Evolutionary conservation across 805 yeast genomes (phyloP), one percentile per base, ranked within the genome.

Genomic region (Saccharomycopsis oosterbeekiorum): DNA sequence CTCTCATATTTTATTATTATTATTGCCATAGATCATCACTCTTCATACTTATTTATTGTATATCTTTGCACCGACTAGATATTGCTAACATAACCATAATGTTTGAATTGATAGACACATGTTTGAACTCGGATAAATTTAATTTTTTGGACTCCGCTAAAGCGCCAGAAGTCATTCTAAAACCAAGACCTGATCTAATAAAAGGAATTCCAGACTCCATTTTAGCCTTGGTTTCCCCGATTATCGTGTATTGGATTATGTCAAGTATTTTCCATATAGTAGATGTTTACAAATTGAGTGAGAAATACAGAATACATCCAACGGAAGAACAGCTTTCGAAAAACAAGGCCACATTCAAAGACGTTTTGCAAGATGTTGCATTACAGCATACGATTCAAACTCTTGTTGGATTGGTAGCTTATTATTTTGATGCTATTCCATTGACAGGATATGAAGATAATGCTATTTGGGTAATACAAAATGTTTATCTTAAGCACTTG

Each of bases 221-320:
- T 17, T 70, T 90, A 58, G 88, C 97, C 0, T 73, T 92, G 54
- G 74, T 83, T 2, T 78, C 85, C 1, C 98, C 99, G 1, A 80
- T 94, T 3, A 76, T 84, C 1, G 91, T 86, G 1, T 94, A 94
- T 72, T 94, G 98, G 98, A 62, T 74, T 1, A 83, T 84, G 67
- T 87, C 96, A 2, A 69, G 81, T 34, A 73, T 88, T 64, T 94
- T 88, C 79, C 90, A 86, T 70, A 63, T 86, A 9, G 74, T 92
- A 58, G 98, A 94, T 71, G 80, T 79, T 53, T 82, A 79, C 66
- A 82, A 89, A 69, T 75, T 90, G 65, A 89, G 92, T 54, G 97
- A 89, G 68, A 76, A 80, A 70, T 90, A 89, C 74, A 80, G 98
- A 66, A 90, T 94, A 59, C 99, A 94, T 72, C 92, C 98, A 21